Base-by-base conservation (phyloP, 805 yeast species). In the Jamesozyma gamospora region DNA sequence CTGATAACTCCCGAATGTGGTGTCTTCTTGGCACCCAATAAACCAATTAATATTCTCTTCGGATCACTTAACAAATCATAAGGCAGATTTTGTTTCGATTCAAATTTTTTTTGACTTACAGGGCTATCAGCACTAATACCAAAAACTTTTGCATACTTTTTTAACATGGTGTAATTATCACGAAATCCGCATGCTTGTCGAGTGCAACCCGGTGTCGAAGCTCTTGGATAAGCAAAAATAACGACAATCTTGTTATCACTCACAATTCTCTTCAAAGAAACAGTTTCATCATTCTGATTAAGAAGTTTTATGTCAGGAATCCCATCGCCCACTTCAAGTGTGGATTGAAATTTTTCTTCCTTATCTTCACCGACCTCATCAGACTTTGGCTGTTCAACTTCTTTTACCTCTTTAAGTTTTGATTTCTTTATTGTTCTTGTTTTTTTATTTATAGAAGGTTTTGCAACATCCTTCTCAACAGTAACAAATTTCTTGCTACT, bases 121-220 rank as follows among this genome's bases (percentile, higher is more conserved):
- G 82, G 79, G n/a, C 77, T 53, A 56, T 90, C 98, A 4, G 90
- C 79, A 53, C 94, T 81, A 36, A 90, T 59, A 0, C 98, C 98
- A 50, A 72, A 77, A 1, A 90, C 79, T 18, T 71, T 72, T 29
- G 72, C 64, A 34, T 66, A 59, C 30, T 54, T 39, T 35, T 58
- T 55, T 34, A 59, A 46, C 8, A 52, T 60, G 2, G 70, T 66
- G 57, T 64, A 79, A 50, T 75, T 75, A 47, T 75, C 79, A 51
- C 92, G 77, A 58, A 82, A 92, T 0, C 96, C 96, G 57, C 82
- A 74, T 2, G 88, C 96, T 64, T 90, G 98, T 51, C 86, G 74
- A 1, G 98, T 90, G 62, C 98, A 92, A 3, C 98, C 98, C 1
- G 96, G 95, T 0, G 97, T 90, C 19, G 82, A 77, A 0, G 97